phyloP scores from a whole-genome alignment of 441 rosid genomes.

The Adansonia madagascariensis region DNA sequence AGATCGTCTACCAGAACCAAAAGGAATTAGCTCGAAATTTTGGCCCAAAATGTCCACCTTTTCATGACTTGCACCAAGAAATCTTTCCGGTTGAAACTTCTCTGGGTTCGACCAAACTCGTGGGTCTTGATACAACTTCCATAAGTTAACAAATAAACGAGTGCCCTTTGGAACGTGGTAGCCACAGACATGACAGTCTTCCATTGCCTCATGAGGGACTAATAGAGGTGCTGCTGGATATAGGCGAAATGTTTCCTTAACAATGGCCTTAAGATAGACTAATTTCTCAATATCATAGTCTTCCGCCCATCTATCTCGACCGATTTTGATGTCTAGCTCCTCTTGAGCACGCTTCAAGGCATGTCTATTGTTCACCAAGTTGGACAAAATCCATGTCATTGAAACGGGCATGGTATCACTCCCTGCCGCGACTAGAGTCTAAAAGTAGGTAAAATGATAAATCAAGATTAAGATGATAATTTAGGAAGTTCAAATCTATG shows the following conservation, averaged over 20 bases:
- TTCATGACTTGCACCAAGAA: constrained; percentile 30
- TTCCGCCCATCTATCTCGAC: constrained; percentile 25
- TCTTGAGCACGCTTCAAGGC: constrained; percentile 28
- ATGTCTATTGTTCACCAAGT: constrained; percentile 29
- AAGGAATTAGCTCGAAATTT: constrained; percentile 45
- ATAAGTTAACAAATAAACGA: constrained; percentile 30
- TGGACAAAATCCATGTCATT: constrained; percentile 36
- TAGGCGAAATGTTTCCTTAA: constrained; percentile 38
- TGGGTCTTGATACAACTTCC: constrained; percentile 50
- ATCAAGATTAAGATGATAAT: neutral
- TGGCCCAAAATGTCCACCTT: constrained; percentile 37
- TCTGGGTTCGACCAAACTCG: constrained; percentile 35
- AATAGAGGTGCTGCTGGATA: constrained; percentile 30
- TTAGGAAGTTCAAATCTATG: neutral
- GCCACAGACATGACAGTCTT: constrained; percentile 29
- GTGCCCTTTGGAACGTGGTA: constrained; percentile 32
- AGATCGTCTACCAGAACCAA: constrained; percentile 46
- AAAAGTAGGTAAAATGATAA: constrained; percentile 1
- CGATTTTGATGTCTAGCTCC: constrained; percentile 33
- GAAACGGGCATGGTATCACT: constrained; percentile 33
- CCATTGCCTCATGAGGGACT: constrained; percentile 29
- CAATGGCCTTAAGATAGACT: constrained; percentile 32
- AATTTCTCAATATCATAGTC: constrained; percentile 31
- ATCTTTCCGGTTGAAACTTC: constrained; percentile 49
- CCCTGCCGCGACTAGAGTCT: constrained; percentile 40